Evolutionary conservation across 305 asterid genomes (phyloP), one percentile per base, ranked within the genome.

Genomic region (Salvia sclarea): DNA sequence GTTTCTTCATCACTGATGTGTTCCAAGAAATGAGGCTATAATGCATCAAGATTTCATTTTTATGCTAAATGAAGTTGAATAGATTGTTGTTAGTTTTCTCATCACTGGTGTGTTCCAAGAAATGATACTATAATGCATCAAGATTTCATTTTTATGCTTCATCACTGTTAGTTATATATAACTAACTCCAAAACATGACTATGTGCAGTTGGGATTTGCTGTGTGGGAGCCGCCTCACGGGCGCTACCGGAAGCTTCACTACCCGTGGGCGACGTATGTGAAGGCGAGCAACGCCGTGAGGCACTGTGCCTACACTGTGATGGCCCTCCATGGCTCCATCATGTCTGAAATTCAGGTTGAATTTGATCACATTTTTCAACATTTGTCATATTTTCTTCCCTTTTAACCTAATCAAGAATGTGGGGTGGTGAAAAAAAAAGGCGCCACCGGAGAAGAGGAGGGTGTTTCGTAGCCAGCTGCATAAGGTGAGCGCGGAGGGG

Each of bases 161-260:
- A 8, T 31, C 7, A 4, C 7, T 4, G 7, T n/a, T n/a, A n/a
- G n/a, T n/a, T n/a, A n/a, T n/a, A n/a, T n/a, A n/a, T n/a, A n/a
- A n/a, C n/a, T n/a, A n/a, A n/a, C n/a, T n/a, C n/a, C n/a, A n/a
- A n/a, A n/a, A n/a, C n/a, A n/a, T n/a, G n/a, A 52, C 40, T 8
- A 9, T 57, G 54, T 9, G 63, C 62, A 90, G 95, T 81, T 86
- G 43, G 86, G 89, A 7, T 86, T 88, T 78, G 92, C 94, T 28
- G 35, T 80, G 33, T 88, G 97, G 96, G 96, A 88, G 63, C 96
- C 90, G 28, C 90, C 96, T 68, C 94, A 90, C 49, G 95, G 96
- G 54, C 87, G 82, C 66, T 90, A 82, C 72, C 86, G 77, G 68
- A 83, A 43, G 66, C 76, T 82, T 60, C 73, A 61, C 6, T 82